phyloP scores from a whole-genome alignment of 208 protist genomes.

The Trypanosoma lewisi region DNA sequence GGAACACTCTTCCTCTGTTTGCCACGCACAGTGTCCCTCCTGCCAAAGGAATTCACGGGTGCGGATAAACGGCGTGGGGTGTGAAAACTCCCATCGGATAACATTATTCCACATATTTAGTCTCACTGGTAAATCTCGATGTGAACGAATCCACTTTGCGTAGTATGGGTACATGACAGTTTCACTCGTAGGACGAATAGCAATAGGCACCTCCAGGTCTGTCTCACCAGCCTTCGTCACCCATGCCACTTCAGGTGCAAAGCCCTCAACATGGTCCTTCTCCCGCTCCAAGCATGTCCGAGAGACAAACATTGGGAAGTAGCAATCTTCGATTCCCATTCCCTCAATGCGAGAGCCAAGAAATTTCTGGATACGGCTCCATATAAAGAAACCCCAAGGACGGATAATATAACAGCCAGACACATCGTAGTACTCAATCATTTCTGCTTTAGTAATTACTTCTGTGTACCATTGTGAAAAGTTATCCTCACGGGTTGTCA shows the following conservation, averaged over 20 bases:
- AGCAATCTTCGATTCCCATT: constrained; percentile 96
- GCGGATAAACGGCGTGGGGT: constrained; percentile 98
- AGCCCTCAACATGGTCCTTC: constrained; percentile 99
- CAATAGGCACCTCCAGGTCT: constrained; percentile 94
- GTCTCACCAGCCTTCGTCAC: constrained; percentile 86
- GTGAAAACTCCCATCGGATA: constrained; percentile 99
- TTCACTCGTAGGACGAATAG: constrained; percentile 98
- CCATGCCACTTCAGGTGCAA: constrained; percentile 97
- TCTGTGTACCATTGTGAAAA: constrained; percentile 97
- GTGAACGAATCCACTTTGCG: constrained; percentile 97
- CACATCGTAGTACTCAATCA: constrained; percentile 99
- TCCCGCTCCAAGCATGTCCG: constrained; percentile 94
- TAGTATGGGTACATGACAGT: constrained; percentile 99
- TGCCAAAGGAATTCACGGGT: constrained; percentile 99
- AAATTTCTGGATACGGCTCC: constrained; percentile 94
- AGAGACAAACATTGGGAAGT: constrained; percentile 99
- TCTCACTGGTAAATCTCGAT: constrained; percentile 98
- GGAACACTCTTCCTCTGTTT: constrained; percentile 92
- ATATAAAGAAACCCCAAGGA: constrained; percentile 97
- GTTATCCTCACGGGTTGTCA: constrained; percentile 86
- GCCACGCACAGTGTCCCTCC: constrained; percentile 97
- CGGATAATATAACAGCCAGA: constrained; percentile 98
- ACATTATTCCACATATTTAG: constrained; percentile 99
- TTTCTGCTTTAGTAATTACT: constrained; percentile 96
- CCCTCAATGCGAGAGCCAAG: constrained; percentile 80